phyloP scores from a whole-genome alignment of 2,329 filamentous ascomycete species.

The Nectriaceae sp. region DNA sequence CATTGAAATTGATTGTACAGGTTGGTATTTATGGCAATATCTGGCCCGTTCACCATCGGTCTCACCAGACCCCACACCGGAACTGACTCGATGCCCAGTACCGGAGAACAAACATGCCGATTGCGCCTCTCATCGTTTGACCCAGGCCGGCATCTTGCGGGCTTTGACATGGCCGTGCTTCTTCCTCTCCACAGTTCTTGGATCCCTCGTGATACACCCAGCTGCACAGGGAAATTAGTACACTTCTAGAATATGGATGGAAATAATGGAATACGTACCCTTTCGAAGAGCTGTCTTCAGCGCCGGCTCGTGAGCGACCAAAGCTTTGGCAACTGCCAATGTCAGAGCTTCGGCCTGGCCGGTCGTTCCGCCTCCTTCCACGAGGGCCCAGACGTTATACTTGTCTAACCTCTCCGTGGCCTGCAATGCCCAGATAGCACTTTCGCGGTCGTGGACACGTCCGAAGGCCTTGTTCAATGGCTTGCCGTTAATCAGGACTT shows the following conservation, averaged over 20 bases:
- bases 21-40: conserved; percentile 10
- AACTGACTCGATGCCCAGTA: conserved; percentile 15
- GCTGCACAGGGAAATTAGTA: conserved; percentile 61
- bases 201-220: conserved; percentile 88
- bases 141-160: conserved; percentile 97
- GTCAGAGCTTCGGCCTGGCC: conserved; percentile 96
- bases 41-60: conserved; percentile 16
- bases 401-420: conserved; percentile 84
- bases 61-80: conserved; percentile 19
- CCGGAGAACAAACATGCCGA: conserved; percentile 12
- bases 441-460: conserved; percentile 90
- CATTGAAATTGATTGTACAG: conserved; percentile 30
- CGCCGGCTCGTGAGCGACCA: conserved; percentile 88
- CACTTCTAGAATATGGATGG: conserved; percentile 14
- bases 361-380: conserved; percentile 85
- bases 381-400: conserved; percentile 92
- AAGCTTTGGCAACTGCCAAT: conserved; percentile 82
- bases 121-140: conserved; percentile 66
- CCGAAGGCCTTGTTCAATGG: conserved; percentile 80
- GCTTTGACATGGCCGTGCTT: conserved; percentile 96
- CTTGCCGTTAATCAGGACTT: conserved; percentile 89
- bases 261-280: conserved; percentile 62
- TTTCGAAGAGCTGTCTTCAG: conserved; percentile 84
- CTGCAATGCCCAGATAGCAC: conserved; percentile 87
- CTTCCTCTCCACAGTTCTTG: conserved; percentile 94